A percentile compares a stretch with the other conserved stretches of the same genome.
Evolutionary conservation across 148 eudicot species (phyloP).

Genomic region (Heliosperma pusillum): DNA sequence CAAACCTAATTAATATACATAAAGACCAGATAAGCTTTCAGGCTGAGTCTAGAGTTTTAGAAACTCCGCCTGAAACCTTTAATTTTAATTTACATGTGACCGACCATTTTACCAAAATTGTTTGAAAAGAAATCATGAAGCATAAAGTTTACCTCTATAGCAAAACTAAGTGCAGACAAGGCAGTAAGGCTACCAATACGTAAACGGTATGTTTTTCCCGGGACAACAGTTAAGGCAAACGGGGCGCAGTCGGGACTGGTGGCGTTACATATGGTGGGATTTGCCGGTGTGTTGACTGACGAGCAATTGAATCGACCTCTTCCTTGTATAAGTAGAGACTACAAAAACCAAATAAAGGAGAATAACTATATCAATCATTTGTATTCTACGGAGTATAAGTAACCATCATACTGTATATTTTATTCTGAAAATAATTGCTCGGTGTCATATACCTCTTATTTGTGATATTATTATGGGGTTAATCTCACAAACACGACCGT

Average conservation of each 20-base stretch:
- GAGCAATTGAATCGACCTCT: constrained; percentile 66
- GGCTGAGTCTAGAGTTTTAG: not conserved
- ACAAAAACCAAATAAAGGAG: not conserved
- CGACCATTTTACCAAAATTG: not conserved
- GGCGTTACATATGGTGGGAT: constrained; percentile 39
- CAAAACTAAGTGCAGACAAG: constrained; percentile 68
- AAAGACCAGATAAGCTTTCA: not conserved
- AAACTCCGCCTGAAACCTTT: not conserved
- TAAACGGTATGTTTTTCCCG: constrained; percentile 69
- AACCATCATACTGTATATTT: too few species aligned
- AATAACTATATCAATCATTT: not conserved
- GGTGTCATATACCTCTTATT: too few species aligned
- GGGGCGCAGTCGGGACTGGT: constrained; percentile 59
- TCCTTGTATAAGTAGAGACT: constrained; percentile 80
- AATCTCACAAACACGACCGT: not conserved
- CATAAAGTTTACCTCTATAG: constrained; percentile 54
- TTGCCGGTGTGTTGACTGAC: constrained; percentile 23
- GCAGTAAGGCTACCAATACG: constrained; percentile 73
- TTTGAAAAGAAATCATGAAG: too few species aligned
- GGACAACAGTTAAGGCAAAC: constrained; percentile 48
- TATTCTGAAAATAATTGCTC: not conserved
- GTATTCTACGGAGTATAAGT: too few species aligned
- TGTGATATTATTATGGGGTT: too few species aligned
- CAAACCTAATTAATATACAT: not conserved
- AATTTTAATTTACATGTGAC: not conserved